Base-by-base conservation (phyloP, 2,329 filamentous ascomycete species). In the Xylogone sp. region DNA sequence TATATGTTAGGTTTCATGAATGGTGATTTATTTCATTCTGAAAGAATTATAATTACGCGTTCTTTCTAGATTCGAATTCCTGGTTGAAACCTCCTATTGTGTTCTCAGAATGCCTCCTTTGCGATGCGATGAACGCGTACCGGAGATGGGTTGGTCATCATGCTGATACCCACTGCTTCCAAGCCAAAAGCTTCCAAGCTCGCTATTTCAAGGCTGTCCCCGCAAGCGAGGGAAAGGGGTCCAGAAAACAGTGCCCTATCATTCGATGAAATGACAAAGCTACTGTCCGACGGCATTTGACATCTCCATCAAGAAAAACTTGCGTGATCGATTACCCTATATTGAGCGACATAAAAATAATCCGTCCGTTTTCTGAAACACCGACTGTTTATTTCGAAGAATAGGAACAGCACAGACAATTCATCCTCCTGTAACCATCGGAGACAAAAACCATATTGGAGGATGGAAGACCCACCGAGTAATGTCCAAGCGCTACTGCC, bases 401-500 rank as follows among this genome's bases (percentile, higher is more conserved):
- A 27, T 6, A 27, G 5, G 10, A 27, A 27, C 24, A 27, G 6
- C 5, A 27, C 24, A 27, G 24, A 27, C 24, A 27, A 27, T n/a
- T n/a, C 24, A 27, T 6, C 10, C 24, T 27, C 5, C 24, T 27
- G 5, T 6, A 27, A 27, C 24, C 5, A 27, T 10, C 24, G 24
- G 10, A 27, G 10, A 27, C 5, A 39, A 39, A 18, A 16, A 18
- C 34, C 10, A 18, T 16, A 16, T 16, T 16, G 34, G n/a, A 16
- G 34, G 13, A 39, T 39, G 34, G 34, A 7, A 16, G 34, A 13
- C n/a, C 13, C 24, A 27, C 24, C 24, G 12, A 18, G 13, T 5
- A 39, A 39, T 39, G 34, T 39, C 34, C 34, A 39, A 42, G 60
- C 69, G 48, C 68, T 70, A 21, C 73, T 88, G 10, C 91, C 91